Conservation (phyloP, 2,329 filamentous ascomycete genomes). For the Pseudofabraea citricarpa region DNA sequence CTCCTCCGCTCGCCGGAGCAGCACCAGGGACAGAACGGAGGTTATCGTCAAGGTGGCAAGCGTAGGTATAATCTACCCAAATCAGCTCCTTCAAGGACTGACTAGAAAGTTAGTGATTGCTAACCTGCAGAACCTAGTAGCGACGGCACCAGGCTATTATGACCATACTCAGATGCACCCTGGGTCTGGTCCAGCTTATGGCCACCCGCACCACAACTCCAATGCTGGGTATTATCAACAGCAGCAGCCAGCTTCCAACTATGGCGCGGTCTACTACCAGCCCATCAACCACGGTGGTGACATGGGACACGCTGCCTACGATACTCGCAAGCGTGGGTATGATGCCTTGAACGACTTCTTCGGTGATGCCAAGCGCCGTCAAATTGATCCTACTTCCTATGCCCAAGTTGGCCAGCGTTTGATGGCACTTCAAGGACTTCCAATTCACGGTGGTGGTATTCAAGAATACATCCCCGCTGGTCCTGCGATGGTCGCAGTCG, state of each 20-base stretch:
- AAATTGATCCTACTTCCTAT: conserved; percentile 87
- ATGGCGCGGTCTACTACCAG: conserved; percentile 77
- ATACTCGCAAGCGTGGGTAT: conserved; percentile 77
- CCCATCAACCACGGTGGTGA: conserved; percentile 61
- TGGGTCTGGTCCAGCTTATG: conserved; percentile 44
- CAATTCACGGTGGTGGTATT: conserved; percentile 49
- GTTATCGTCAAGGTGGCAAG: conserved; percentile 47
- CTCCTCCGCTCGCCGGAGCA: conserved; percentile 38
- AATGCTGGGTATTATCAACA: conserved; percentile 47
- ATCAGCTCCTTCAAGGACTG: conserved; percentile 16
- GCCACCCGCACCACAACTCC: conserved; percentile 48
- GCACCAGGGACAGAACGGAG: conserved; percentile 26
- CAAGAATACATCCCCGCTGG: conserved; percentile 51
- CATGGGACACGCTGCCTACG: conserved; percentile 57
- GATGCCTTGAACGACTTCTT: conserved; percentile 94
- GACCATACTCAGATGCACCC: conserved; percentile 61
- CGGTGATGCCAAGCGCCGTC: conserved; percentile 83
- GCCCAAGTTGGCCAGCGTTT: conserved; percentile 86
- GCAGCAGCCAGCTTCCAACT: conserved; percentile 52
- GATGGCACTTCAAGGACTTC: conserved; percentile 71
- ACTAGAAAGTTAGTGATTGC: conserved; percentile 23
- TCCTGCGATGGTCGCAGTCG: conserved; percentile 51
- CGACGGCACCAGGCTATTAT: conserved; percentile 47
- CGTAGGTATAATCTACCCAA: conserved; percentile 22
- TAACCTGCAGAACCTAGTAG: conserved; percentile 28